These are phyloP conservation scores for Xylaria cubensis DNA, from an alignment of 495 filamentous ascomycete species.

Conservation along the genomic window DNA sequence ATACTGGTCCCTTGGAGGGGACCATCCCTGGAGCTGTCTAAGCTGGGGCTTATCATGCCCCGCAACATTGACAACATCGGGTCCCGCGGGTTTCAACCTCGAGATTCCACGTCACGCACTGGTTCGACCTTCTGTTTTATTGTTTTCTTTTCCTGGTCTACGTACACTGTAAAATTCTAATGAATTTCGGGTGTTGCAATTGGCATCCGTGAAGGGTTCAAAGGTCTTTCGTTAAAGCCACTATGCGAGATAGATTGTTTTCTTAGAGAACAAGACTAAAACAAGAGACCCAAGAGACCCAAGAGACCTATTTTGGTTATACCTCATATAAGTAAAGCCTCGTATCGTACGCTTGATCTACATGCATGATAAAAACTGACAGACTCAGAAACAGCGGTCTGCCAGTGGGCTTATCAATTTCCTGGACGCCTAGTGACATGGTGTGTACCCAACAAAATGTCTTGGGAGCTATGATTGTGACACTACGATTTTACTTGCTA, in stretches of 20 bases:
- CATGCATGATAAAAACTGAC: not conserved
- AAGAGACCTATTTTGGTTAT: not conserved
- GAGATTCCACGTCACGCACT: not conserved
- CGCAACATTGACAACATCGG: slow-evolving; percentile 1
- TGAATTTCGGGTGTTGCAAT: not conserved
- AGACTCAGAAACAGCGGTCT: not conserved
- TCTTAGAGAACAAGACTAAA: not conserved
- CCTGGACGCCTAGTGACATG: not conserved
- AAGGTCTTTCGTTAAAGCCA: not conserved
- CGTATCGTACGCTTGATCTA: not conserved
- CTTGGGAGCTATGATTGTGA: not conserved
- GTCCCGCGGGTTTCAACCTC: not conserved
- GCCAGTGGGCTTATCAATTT: not conserved
- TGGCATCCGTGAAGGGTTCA: not conserved
- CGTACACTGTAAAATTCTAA: not conserved
- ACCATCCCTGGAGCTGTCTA: too few species aligned
- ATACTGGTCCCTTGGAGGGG: too few species aligned
- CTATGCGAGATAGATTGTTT: not conserved
- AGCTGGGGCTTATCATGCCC: not conserved
- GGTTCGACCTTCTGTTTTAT: not conserved
- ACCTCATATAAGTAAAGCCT: not conserved
- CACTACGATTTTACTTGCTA: not conserved
- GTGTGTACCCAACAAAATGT: not conserved
- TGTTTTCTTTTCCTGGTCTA: too few species aligned
- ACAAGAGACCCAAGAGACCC: not conserved